These are phyloP conservation scores for Astragalus glycyphyllos DNA, from an alignment of 306 rosid genomes.

Conservation along the genomic window DNA sequence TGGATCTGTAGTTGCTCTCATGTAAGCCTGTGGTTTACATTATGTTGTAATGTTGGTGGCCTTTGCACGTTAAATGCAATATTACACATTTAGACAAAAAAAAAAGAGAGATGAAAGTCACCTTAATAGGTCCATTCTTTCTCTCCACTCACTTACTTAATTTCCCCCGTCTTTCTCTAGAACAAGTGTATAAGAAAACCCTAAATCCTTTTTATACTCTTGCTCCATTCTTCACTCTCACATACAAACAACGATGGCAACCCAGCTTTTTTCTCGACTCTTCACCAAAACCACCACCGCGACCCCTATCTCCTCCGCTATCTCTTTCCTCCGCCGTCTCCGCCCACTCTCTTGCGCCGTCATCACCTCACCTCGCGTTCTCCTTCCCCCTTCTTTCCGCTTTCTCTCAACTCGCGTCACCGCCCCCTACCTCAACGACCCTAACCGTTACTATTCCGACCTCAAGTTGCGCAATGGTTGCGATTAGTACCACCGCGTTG, in stretches of 20 bases:
- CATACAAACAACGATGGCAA: slow-evolving; percentile 58
- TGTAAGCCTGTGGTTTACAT: no score
- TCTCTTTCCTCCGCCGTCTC: slow-evolving; percentile 62
- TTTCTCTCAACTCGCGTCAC: slow-evolving; percentile 23
- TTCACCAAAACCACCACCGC: slow-evolving; percentile 26
- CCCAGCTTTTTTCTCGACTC: slow-evolving; percentile 51
- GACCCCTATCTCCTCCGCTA: slow-evolving; percentile 42
- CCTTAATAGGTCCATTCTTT: no score
- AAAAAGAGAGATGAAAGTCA: no score
- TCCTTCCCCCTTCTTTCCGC: slow-evolving; percentile 35
- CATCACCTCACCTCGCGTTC: slow-evolving; percentile 27
- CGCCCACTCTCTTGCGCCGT: slow-evolving; percentile 70
- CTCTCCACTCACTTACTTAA: no score
- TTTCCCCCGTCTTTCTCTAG: no score
- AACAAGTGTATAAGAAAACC: no score
- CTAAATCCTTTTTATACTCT: no score
- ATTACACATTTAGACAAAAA: no score
- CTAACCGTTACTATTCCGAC: slow-evolving; percentile 85
- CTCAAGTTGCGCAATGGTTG: slow-evolving; percentile 80
- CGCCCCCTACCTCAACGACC: slow-evolving; percentile 78
- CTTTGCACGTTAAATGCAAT: no score
- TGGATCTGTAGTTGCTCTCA: no score
- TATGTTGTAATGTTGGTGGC: no score
- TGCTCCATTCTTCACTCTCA: neutral
- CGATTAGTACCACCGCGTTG: slow-evolving; percentile 87